Evolutionary conservation across 148 eudicot genomes (phyloP).

Genomic region (Diospyros kaki): DNA sequence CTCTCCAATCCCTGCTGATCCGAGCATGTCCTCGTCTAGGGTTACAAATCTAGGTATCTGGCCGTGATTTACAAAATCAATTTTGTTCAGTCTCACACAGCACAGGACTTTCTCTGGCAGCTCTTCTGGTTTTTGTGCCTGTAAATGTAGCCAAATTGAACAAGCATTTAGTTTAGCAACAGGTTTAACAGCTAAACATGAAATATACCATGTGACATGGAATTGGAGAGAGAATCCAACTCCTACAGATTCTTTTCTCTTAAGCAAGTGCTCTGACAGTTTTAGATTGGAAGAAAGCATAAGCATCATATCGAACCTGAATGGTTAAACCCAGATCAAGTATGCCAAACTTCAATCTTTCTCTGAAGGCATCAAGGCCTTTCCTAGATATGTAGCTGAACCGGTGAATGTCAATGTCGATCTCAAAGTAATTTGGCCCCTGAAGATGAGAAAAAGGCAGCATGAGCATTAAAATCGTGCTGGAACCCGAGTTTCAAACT

Average conservation of each 20-base stretch:
- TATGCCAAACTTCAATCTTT: slow-evolving; percentile 58
- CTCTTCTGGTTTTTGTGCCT: slow-evolving; percentile 89
- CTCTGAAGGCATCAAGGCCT: slow-evolving; percentile 75
- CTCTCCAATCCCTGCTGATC: slow-evolving; percentile 11
- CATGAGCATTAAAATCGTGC: not conserved
- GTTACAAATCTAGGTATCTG: slow-evolving; percentile 61
- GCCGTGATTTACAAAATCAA: slow-evolving; percentile 75
- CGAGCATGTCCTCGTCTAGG: slow-evolving; percentile 24
- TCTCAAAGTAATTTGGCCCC: slow-evolving; percentile 88
- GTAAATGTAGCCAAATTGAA: not conserved
- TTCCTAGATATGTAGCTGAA: slow-evolving; percentile 86
- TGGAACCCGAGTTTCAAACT: not conserved
- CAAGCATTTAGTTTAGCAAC: not conserved
- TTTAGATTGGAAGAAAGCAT: not conserved
- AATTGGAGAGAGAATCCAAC: too few species aligned
- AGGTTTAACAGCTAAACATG: not conserved
- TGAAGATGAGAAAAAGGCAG: slow-evolving; percentile 19
- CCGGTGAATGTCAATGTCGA: slow-evolving; percentile 86
- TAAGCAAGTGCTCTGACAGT: not conserved
- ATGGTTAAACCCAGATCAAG: slow-evolving; percentile 82
- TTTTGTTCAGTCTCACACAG: slow-evolving; percentile 62
- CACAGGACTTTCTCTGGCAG: slow-evolving; percentile 86
- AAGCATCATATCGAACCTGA: slow-evolving; percentile 37
- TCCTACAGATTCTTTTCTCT: not conserved
- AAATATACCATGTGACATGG: too few species aligned